These are phyloP conservation scores for Leccinellum rugosiceps DNA, from an alignment of 768 basidiomycete genomes.

Conservation along the genomic window DNA sequence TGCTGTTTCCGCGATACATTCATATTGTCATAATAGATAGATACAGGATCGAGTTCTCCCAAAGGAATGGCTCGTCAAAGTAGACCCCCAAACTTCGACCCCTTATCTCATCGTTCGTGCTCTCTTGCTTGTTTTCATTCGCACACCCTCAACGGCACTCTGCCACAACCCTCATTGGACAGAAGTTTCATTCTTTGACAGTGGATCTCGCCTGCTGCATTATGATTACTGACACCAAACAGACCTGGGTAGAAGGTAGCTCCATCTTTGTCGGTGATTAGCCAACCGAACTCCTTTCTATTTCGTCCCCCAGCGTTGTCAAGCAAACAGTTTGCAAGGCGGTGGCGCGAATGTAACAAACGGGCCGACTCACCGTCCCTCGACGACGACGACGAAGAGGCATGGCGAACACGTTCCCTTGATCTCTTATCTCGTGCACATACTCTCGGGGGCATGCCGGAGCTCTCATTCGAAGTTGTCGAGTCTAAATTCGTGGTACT, in stretches of 20 bases:
- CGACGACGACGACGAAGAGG: slow-evolving; percentile 48
- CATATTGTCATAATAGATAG: background rate
- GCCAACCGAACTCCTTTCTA: slow-evolving; percentile 15
- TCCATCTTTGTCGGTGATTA: slow-evolving; percentile 20
- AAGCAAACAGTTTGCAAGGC: slow-evolving; percentile 57
- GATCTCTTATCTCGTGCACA: slow-evolving; percentile 57
- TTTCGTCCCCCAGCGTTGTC: slow-evolving; percentile 42
- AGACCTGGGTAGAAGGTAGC: slow-evolving; percentile 72
- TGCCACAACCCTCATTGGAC: slow-evolving; percentile 8
- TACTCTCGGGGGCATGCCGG: slow-evolving; percentile 56
- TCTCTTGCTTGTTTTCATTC: slow-evolving; percentile 5
- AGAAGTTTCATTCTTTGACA: slow-evolving; percentile 65
- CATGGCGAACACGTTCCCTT: slow-evolving; percentile 56
- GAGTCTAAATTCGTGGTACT: slow-evolving; percentile 58
- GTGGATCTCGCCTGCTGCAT: slow-evolving; percentile 57
- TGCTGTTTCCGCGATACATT: background rate
- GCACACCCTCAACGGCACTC: background rate
- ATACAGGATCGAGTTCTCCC: slow-evolving; percentile 55
- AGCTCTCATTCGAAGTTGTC: slow-evolving; percentile 56
- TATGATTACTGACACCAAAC: slow-evolving; percentile 71
- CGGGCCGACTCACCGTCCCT: slow-evolving; percentile 27
- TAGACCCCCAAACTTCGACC: slow-evolving; percentile 53
- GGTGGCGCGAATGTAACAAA: slow-evolving; percentile 65
- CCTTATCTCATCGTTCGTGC: slow-evolving; percentile 71
- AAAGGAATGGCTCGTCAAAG: slow-evolving; percentile 75